These are phyloP conservation scores for Malus hybrid DNA, from an alignment of 331 rosid species.

Conservation along the genomic window DNA sequence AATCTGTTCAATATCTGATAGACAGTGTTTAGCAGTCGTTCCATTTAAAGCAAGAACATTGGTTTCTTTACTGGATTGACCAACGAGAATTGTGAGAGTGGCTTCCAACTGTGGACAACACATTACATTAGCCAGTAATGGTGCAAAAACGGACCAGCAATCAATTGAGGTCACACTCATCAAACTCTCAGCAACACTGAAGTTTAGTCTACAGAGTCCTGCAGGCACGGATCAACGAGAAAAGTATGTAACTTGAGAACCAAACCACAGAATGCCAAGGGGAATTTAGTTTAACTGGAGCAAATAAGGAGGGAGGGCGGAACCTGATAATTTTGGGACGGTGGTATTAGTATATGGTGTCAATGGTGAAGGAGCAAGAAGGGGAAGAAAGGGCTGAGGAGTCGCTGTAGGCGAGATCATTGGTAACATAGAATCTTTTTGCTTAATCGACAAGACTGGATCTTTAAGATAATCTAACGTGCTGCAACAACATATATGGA, in stretches of 20 bases:
- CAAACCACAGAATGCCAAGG: neutral
- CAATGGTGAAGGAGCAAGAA: slow-evolving; percentile 91
- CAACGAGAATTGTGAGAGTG: too few species aligned
- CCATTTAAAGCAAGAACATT: too few species aligned
- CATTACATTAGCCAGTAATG: too few species aligned
- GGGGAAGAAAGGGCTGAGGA: slow-evolving; percentile 84
- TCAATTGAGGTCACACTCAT: too few species aligned
- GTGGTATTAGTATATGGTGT: slow-evolving; percentile 69
- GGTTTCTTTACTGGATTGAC: too few species aligned
- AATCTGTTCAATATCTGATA: too few species aligned
- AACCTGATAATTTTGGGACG: slow-evolving; percentile 84
- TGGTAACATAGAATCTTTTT: slow-evolving; percentile 41
- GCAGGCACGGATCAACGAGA: slow-evolving; percentile 21
- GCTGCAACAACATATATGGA: neutral
- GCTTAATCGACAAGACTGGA: slow-evolving; percentile 26
- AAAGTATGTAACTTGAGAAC: neutral
- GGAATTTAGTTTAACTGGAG: slow-evolving; percentile 6
- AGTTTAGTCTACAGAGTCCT: slow-evolving; percentile 78
- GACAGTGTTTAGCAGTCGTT: too few species aligned
- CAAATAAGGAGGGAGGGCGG: slow-evolving; percentile 6
- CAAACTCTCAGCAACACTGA: slow-evolving; percentile 26
- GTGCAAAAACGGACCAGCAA: too few species aligned
- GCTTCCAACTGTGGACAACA: too few species aligned
- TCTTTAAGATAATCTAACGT: slow-evolving; percentile 20
- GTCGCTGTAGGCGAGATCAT: slow-evolving; percentile 56